Conservation (phyloP, 257 asterid species). For the Scutellaria barbata region DNA sequence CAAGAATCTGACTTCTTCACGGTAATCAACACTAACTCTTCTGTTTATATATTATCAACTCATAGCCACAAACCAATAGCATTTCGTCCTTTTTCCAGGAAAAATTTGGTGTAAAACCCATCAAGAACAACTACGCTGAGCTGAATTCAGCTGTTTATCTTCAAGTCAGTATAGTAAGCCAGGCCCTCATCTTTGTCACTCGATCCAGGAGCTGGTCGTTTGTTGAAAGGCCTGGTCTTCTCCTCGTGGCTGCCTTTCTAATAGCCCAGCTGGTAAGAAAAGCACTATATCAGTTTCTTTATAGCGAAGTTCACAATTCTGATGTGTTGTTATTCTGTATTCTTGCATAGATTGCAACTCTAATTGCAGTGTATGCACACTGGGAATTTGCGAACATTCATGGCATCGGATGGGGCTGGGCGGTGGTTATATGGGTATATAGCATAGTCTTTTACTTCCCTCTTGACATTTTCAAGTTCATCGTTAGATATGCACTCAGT, state of each 20-base stretch:
- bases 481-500: constrained; percentile 44
- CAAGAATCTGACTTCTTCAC: constrained; percentile 50
- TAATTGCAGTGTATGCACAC: constrained; percentile 53
- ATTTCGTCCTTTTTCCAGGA: constrained; percentile 39
- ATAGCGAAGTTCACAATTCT: neutral
- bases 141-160: constrained; percentile 61
- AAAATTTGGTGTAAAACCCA: constrained; percentile 48
- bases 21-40: constrained; percentile 23
- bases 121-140: constrained; percentile 41
- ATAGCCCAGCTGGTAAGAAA: constrained; percentile 53
- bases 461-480: constrained; percentile 57
- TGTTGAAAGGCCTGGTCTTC: constrained; percentile 56
- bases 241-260: constrained; percentile 52
- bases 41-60: neutral
- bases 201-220: constrained; percentile 67
- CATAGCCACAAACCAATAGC: neutral
- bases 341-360: constrained; percentile 50
- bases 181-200: constrained; percentile 68
- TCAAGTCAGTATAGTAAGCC: constrained; percentile 68
- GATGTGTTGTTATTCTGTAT: neutral
- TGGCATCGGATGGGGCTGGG: constrained; percentile 71
- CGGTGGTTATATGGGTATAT: constrained; percentile 60
- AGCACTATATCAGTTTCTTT: neutral
- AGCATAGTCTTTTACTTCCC: constrained; percentile 53
- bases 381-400: constrained; percentile 59